Conservation (phyloP, 2,329 filamentous ascomycete genomes). For the Xylariales sp. region DNA sequence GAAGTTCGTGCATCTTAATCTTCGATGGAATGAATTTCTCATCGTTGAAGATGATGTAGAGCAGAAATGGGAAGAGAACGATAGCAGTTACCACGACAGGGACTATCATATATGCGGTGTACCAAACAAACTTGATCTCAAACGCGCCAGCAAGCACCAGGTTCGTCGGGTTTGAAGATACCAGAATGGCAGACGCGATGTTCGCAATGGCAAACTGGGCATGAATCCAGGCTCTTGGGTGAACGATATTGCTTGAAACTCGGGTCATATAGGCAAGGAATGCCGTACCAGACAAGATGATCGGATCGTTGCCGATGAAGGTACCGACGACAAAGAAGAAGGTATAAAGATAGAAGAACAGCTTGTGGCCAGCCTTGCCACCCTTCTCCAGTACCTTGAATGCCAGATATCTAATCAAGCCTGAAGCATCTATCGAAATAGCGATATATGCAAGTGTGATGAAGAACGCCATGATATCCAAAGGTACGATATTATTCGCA, state of each 20-base stretch:
- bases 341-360: slow-evolving; percentile 69
- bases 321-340: slow-evolving; percentile 67
- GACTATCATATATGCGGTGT: slow-evolving; percentile 75
- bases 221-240: slow-evolving; percentile 69
- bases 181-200: slow-evolving; percentile 69
- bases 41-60: slow-evolving; percentile 65
- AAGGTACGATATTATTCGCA: slow-evolving; percentile 59
- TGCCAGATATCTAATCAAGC: slow-evolving; percentile 65
- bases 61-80: slow-evolving; percentile 63
- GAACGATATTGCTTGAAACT: slow-evolving; percentile 67
- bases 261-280: slow-evolving; percentile 76
- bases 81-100: slow-evolving; percentile 65
- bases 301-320: slow-evolving; percentile 72
- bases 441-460: slow-evolving; percentile 71
- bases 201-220: slow-evolving; percentile 70
- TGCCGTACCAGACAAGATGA: slow-evolving; percentile 69
- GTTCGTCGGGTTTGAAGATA: slow-evolving; percentile 76
- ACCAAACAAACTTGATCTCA: slow-evolving; percentile 65
- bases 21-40: slow-evolving; percentile 58
- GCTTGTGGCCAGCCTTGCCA: slow-evolving; percentile 59
- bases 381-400: slow-evolving; percentile 67
- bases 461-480: slow-evolving; percentile 74
- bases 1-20: slow-evolving; percentile 66
- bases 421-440: slow-evolving; percentile 72
- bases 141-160: slow-evolving; percentile 71